Conservation (phyloP, 331 rosid species). For the Quercus tomentella region DNA sequence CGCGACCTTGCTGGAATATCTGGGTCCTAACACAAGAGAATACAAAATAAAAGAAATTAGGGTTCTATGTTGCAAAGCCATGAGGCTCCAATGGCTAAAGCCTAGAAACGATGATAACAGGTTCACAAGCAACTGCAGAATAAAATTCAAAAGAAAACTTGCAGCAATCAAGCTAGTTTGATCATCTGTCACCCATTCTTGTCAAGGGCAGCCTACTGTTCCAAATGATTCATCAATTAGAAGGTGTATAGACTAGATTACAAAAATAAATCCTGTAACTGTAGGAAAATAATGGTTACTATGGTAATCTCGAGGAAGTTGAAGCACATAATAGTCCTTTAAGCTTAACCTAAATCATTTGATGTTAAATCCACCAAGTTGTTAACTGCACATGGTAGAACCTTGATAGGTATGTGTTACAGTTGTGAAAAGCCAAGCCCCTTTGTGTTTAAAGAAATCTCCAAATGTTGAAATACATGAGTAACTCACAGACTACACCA, state of each 20-base stretch:
- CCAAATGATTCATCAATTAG: neutral
- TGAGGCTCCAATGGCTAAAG: constrained; percentile 5
- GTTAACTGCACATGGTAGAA: neutral
- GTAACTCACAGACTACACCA: neutral
- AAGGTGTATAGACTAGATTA: neutral
- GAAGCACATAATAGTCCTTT: neutral
- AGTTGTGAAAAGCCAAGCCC: neutral
- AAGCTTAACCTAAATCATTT: too few species aligned
- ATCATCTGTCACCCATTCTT: neutral
- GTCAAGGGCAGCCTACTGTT: neutral
- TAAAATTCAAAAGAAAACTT: constrained; percentile 1
- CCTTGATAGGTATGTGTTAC: neutral
- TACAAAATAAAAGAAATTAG: neutral
- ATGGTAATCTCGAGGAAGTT: neutral
- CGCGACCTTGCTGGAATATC: constrained; percentile 64
- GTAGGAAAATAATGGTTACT: neutral
- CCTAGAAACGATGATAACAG: constrained; percentile 4
- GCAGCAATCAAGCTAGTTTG: neutral
- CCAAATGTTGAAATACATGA: too few species aligned
- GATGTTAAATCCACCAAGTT: neutral
- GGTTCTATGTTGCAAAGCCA: constrained; percentile 15
- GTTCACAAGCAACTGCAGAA: constrained; percentile 9
- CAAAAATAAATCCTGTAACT: neutral
- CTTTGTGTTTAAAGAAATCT: neutral
- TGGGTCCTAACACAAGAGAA: constrained; percentile 50